Evolutionary conservation across 495 filamentous ascomycete species (phyloP), one percentile per base, ranked within the genome.

Genomic region (Sphaerosporella brunnea): DNA sequence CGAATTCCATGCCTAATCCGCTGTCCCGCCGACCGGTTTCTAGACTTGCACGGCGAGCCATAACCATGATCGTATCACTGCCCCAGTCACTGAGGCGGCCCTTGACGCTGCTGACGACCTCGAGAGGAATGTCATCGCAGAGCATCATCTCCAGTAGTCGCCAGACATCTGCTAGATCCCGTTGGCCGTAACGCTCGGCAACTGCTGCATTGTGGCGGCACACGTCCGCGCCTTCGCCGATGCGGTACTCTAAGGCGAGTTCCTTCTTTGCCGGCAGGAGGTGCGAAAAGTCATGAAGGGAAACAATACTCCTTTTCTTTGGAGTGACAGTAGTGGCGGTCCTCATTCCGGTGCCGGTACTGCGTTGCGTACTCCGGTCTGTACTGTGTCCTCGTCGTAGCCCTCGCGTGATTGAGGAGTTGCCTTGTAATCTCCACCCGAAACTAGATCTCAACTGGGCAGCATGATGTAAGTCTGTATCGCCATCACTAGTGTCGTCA

Each of bases 161-260:
- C 90, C 90, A 97, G 2, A 92, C 73, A 51, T 84, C 76, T 23
- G 81, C 84, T 21, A 87, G 60, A 54, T 94, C 84, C 26, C 69
- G 61, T 53, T 71, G 75, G 2, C 84, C 84, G 55, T 80, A 71
- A 51, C 76, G 77, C 51, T 76, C 68, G 13, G 87, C 85, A 39
- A 93, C 76, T 4, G 64, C 63, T 4, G 83, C 80, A 63, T 96
- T 97, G 48, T 90, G 80, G 21, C 68, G 66, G 61, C 88, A 95
- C 5, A 93, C 77, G 35, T 79, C 74, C 2, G 76, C 71, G 1
- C 78, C 81, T 37, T 82, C 75, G 11, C 85, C 84, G n/a, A 92
- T 80, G 32, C 70, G 71, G 62, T 96, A 97, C 48, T 79, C 72
- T 43, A 69, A 65, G 5, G 86, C 90, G 36, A 95, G 69, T 26